Evolutionary conservation across 129 eudicot species (phyloP).

Genomic region (Sambucus nigra): DNA sequence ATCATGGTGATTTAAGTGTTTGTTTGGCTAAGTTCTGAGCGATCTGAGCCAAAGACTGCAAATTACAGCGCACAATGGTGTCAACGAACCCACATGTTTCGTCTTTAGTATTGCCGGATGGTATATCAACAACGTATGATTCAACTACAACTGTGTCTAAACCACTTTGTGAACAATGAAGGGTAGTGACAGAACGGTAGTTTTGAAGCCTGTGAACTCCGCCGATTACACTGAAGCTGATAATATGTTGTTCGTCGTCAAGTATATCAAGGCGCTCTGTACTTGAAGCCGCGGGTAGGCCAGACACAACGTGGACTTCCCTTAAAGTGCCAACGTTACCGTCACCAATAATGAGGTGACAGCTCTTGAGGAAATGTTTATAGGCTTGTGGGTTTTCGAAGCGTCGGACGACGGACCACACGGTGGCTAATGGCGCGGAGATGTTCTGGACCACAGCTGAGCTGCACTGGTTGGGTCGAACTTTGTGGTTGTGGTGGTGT

Average conservation of each 20-base stretch:
- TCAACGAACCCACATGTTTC: constrained; percentile 77
- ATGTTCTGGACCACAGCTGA: constrained; percentile 60
- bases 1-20: neutral
- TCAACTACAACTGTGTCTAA: constrained; percentile 66
- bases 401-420: constrained; percentile 75
- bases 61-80: constrained; percentile 66
- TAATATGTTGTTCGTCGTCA: constrained; percentile 60
- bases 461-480: constrained; percentile 56
- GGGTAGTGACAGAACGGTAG: constrained; percentile 71
- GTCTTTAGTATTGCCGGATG: constrained; percentile 69
- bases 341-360: constrained; percentile 62
- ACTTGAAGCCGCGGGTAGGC: constrained; percentile 72
- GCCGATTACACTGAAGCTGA: constrained; percentile 72
- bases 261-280: constrained; percentile 76
- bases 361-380: constrained; percentile 72
- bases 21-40: constrained; percentile 44
- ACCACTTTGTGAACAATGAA: constrained; percentile 29
- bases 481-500: constrained; percentile 64
- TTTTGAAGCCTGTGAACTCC: constrained; percentile 75
- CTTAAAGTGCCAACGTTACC: constrained; percentile 71
- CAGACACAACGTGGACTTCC: constrained; percentile 71
- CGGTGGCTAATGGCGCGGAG: constrained; percentile 47
- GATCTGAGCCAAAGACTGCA: constrained; percentile 66
- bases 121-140: constrained; percentile 81
- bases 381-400: constrained; percentile 80